Base-by-base conservation (phyloP, 192 early-diverging fungal species). In the Chytriomyces sp. region DNA sequence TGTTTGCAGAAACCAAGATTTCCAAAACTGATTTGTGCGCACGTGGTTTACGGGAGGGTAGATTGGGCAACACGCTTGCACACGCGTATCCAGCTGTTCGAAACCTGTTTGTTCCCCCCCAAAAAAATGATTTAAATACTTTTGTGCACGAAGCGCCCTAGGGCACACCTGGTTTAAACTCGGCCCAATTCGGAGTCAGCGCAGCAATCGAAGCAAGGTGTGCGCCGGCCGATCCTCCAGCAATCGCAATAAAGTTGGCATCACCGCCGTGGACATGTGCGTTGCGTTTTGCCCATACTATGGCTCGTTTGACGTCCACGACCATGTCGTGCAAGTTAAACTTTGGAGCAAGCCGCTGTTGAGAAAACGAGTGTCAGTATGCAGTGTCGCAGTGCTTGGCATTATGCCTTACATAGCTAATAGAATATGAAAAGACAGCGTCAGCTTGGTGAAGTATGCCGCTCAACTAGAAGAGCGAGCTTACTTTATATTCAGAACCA, bases 201-300 rank as follows among this genome's bases (percentile, higher is more conserved):
- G 89, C 85, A n/a, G 82, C 69, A 47, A 90, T 48, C 57, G 85
- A 62, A 13, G 90, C 91, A 45, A 90, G 71, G 45, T 91, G 88
- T 3, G 84, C 91, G 46, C 89, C 91, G 6, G 89, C 75, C 76
- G 85, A 72, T 35, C 81, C 80, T 61, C 90, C 90, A 23, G 82
- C 74, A 46, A 91, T 81, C 16, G 88, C 87, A 48, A 93, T 84
- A 53, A 89, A 91, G 23, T 82, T 65, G 5, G 90, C 85, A 74
- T 93, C 85, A 3, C 92, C 92, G 59, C 90, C 91, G 79, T 89
- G 92, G 11, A 74, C 72, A 57, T 75, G 75, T 64, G 91, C 86
- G 67, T 88, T 87, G 45, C 82, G 69, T 61, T 86, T 89, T n/a
- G 89, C 83, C 92, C 92, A 93, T 20, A 90, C 83, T 26, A 93